Evolutionary conservation across 768 basidiomycete genomes (phyloP).

Genomic region (Gautieria morchelliformis): DNA sequence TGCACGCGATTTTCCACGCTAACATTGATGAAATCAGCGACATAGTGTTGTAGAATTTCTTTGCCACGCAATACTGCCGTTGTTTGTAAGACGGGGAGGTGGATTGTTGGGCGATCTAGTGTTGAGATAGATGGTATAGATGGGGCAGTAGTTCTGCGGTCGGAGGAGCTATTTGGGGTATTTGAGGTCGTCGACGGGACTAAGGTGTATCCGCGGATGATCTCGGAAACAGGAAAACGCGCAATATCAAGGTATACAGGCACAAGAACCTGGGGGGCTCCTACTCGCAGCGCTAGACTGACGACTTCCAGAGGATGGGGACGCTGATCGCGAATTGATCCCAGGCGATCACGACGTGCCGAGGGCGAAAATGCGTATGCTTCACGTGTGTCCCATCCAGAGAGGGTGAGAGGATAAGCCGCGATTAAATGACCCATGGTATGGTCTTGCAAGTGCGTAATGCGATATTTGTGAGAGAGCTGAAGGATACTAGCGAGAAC

Average conservation of each 20-base stretch:
- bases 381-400: background rate
- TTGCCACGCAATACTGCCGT: background rate
- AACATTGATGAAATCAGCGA: background rate
- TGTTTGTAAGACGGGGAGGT: background rate
- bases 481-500: background rate
- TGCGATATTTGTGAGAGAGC: background rate
- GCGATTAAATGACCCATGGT: background rate
- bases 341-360: background rate
- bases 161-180: background rate
- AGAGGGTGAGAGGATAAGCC: background rate
- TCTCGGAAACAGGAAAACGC: background rate
- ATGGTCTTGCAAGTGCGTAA: background rate
- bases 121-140: background rate
- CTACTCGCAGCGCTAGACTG: background rate
- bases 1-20: background rate
- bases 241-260: background rate
- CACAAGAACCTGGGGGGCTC: background rate
- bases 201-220: background rate
- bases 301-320: background rate
- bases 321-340: background rate
- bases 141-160: background rate
- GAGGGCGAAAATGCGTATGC: background rate
- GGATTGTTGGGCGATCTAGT: background rate
- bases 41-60: background rate
- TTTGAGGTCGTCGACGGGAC: background rate